A percentile compares a stretch with the other conserved stretches of the same genome.
These are phyloP conservation scores for Trichoderma sp. DNA, from an alignment of 2,329 filamentous ascomycete genomes.

Conservation along the genomic window DNA sequence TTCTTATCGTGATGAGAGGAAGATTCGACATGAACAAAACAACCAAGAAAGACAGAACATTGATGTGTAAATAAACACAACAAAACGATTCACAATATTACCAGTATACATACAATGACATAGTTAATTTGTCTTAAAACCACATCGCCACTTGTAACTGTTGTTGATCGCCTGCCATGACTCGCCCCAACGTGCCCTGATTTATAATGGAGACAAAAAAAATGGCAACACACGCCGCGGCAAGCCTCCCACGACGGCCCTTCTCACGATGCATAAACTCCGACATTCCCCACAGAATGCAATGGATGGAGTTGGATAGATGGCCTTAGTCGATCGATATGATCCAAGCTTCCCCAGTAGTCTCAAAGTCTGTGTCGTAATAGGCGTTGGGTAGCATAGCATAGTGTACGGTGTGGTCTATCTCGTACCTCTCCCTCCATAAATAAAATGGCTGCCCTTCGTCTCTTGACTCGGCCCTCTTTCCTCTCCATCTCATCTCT, in stretches of 20 bases:
- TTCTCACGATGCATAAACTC: neutral
- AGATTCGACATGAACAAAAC: neutral
- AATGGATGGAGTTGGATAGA: neutral
- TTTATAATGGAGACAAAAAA: slow-evolving; percentile 12
- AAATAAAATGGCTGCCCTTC: slow-evolving; percentile 13
- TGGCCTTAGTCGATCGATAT: neutral
- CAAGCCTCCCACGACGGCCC: neutral
- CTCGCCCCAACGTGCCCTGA: neutral
- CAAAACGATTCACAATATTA: neutral
- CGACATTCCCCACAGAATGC: slow-evolving; percentile 15
- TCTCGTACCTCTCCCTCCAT: neutral
- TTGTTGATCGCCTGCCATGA: neutral
- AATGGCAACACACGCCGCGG: neutral
- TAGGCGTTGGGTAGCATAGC: neutral
- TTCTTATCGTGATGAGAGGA: neutral
- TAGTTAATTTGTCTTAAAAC: neutral
- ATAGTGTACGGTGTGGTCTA: too few species aligned
- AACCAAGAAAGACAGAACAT: neutral
- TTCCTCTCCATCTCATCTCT: slow-evolving; percentile 8
- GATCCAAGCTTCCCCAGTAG: slow-evolving; percentile 10
- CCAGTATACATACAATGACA: neutral
- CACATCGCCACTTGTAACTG: neutral
- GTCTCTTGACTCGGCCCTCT: neutral
- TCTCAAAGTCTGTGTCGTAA: neutral
- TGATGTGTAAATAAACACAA: neutral